These are phyloP conservation scores for Kockovaella imperatae DNA, from an alignment of 768 basidiomycete genomes.

Conservation along the genomic window DNA sequence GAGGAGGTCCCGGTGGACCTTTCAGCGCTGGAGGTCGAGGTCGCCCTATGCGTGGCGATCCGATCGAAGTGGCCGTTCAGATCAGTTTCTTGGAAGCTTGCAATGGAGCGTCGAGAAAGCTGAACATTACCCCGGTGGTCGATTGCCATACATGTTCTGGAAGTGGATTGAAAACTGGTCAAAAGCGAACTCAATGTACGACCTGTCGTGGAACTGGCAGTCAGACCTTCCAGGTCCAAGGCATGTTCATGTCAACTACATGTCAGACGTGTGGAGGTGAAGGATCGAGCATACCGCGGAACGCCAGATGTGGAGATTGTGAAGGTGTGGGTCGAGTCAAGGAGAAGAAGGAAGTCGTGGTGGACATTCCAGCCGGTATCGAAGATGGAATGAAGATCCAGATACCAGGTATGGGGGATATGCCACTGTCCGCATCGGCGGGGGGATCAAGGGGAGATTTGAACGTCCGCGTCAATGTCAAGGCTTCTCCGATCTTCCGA, in stretches of 20 bases:
- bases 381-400: conserved; percentile 92
- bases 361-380: conserved; percentile 84
- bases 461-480: conserved; percentile 74
- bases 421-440: conserved; percentile 66
- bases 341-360: conserved; percentile 63
- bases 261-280: conserved; percentile 74
- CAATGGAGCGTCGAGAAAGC: conserved; percentile 69
- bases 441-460: conserved; percentile 79
- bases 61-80: conserved; percentile 68
- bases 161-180: conserved; percentile 75
- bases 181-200: conserved; percentile 68
- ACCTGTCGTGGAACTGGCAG: conserved; percentile 80
- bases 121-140: conserved; percentile 70
- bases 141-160: conserved; percentile 80
- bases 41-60: conserved; percentile 56
- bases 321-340: conserved; percentile 82
- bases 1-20: conserved; percentile 49
- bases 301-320: conserved; percentile 69
- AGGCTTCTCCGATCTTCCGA: conserved; percentile 72
- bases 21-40: conserved; percentile 47
- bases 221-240: conserved; percentile 81
- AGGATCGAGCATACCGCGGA: conserved; percentile 70
- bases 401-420: conserved; percentile 72
- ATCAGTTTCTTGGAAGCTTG: conserved; percentile 91
- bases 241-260: conserved; percentile 94